Base-by-base conservation (phyloP, 148 eudicot genomes). In the Nepenthes mirabilis region DNA sequence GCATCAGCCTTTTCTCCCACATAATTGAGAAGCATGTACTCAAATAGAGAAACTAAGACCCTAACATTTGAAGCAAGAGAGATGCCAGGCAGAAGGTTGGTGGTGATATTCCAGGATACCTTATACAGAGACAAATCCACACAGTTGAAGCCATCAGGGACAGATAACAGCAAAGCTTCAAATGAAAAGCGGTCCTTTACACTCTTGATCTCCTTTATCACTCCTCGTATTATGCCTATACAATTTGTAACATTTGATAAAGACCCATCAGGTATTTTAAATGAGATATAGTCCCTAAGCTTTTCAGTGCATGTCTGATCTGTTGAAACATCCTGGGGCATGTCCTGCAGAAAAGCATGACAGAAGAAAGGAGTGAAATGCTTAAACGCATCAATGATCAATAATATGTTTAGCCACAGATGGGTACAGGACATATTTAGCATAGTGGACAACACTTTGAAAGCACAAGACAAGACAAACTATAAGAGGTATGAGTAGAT, bases 121-220 rank as follows among this genome's bases (percentile, higher is more conserved):
- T 94, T 94, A 74, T 94, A 94, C 11, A 89, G 88, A 61, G 86
- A 89, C 52, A 94, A 76, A 75, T 94, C 97, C 64, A 86, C 82
- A 65, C 99, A 94, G 36, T 76, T 70, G 74, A 80, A 86, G 72
- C 77, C 87, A 61, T 81, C 83, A 57, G 99, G 87, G 69, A 82
- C 66, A 52, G 83, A 74, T 66, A 94, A 65, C 64, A 94, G 55
- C 49, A 71, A 80, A 36, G 85, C 91, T 75, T 94, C 95, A 51
- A 81, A 43, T 14, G 82, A 61, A 57, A 65, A 71, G 47, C 70
- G 75, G 61, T 71, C 71, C 49, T 75, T 69, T 58, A 43, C 62
- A 47, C 65, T 66, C 67, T 67, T 68, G 37, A 47, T 61, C 55
- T 79, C 81, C 68, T 76, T 65, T 59, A 72, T 65, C 65, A 70